Base-by-base conservation (phyloP, 1,284 basidiomycete species). In the Cryptococcus wingfieldii region DNA sequence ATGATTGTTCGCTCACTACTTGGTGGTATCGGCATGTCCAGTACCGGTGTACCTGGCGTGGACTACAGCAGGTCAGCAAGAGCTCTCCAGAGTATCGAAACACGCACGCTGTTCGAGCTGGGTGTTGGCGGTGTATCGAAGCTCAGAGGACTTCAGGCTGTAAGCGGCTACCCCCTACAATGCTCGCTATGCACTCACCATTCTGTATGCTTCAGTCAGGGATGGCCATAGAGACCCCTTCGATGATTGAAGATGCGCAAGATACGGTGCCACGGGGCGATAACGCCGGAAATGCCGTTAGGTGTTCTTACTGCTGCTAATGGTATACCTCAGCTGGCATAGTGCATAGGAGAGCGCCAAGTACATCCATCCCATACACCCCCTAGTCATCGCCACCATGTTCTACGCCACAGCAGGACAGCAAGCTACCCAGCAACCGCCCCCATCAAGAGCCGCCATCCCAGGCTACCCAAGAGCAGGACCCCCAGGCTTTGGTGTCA, bases 21-120 rank as follows among this genome's bases (percentile, higher is more conserved):
- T 96, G 10, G 90, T 89, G 71, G 92, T 80, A 75, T 97, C 93
- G 38, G 92, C 90, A 78, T 97, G 91, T 51, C 93, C 92, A 85
- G 72, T 96, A 56, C 94, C 95, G 19, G 91, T 94, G 76, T 98
- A 98, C 55, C 94, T 85, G 66, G 94, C 89, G 77, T 98, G 94
- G 60, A 98, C 90, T 94, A 58, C 23, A 45, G 4, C 19, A 25
- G n/a, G 43, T 23, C 44, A 48, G 39, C n/a, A 27, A 7, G 37
- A 18, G 39, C 31, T 25, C 38, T 45, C 3, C 3, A 13, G 1
- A 45, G 34, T 47, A 43, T 28, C 5, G 53, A 38, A 38, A 31
- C 44, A 78, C 89, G 77, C 70, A 92, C 90, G 80, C 78, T 95
- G 90, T 76, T 94, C 91, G 34, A 94, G 79, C 73, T 95, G 92